Evolutionary conservation across 805 yeast genomes (phyloP).

Genomic region (Candida glaebosa): DNA sequence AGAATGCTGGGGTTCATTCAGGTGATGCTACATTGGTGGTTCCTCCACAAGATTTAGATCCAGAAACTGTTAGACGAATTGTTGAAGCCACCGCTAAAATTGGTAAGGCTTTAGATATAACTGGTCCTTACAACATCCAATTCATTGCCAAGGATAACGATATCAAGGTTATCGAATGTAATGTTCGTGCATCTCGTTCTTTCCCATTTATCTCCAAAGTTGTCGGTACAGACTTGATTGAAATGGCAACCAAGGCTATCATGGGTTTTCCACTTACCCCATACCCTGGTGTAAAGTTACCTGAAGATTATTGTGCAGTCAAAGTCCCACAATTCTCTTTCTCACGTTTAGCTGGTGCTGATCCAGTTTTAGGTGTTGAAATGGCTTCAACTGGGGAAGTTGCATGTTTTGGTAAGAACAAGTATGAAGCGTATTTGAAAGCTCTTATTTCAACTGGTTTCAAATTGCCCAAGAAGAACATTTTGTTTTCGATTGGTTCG

Average conservation of each 20-base stretch:
- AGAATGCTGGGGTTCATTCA: conserved; percentile 98
- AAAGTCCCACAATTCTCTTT: conserved; percentile 98
- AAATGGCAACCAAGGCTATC: conserved; percentile 94
- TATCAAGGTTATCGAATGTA: conserved; percentile 97
- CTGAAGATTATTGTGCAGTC: conserved; percentile 78
- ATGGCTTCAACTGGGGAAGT: conserved; percentile 99
- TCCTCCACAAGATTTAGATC: conserved; percentile 93
- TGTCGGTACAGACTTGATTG: conserved; percentile 93
- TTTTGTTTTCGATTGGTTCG: conserved; percentile 91
- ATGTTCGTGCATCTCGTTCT: conserved; percentile 98
- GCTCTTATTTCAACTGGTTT: conserved; percentile 94
- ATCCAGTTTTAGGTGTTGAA: conserved; percentile 97
- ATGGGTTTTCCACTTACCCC: conserved; percentile 85
- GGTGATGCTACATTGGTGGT: conserved; percentile 98
- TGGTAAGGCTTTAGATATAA: conserved; percentile 89
- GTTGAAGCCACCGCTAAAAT: conserved; percentile 95
- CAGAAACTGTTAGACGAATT: conserved; percentile 86
- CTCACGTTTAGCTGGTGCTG: conserved; percentile 98
- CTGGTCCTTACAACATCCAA: conserved; percentile 98
- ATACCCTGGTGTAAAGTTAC: conserved; percentile 84
- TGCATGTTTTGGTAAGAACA: conserved; percentile 93
- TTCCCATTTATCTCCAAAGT: conserved; percentile 98
- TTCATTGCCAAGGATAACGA: conserved; percentile 94
- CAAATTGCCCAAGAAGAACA: conserved; percentile 91
- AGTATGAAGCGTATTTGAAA: conserved; percentile 95